Percentiles rank a stretch among this genome's conserved stretches.
Evolutionary conservation across 163 green algal genomes (phyloP).

Genomic region (Chlamydomonas reinhardtii): DNA sequence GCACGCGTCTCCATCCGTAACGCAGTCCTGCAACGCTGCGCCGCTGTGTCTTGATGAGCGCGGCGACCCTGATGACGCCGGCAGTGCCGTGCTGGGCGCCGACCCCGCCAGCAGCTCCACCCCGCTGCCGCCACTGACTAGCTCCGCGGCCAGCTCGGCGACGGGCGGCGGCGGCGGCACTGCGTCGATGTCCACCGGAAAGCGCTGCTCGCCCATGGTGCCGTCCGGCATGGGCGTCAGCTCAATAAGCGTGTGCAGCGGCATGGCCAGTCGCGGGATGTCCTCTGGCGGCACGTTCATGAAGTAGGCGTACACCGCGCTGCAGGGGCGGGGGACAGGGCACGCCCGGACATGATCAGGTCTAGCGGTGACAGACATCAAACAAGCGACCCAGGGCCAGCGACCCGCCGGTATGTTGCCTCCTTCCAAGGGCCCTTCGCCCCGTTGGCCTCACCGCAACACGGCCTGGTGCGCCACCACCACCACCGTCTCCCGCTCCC

Average conservation of each 20-base stretch:
- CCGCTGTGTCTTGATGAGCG: too few relatives aligned
- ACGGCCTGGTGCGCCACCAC: constrained; percentile 90
- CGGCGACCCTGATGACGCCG: too few relatives aligned
- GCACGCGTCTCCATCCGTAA: too few relatives aligned
- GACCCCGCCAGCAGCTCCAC: not conserved
- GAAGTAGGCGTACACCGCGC: constrained; percentile 69
- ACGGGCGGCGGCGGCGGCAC: not conserved
- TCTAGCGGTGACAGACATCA: too few relatives aligned
- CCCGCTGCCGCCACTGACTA: not conserved
- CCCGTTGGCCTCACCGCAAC: too few relatives aligned
- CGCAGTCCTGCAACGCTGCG: too few relatives aligned
- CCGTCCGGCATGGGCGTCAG: constrained; percentile 69
- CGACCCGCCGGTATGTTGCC: too few relatives aligned
- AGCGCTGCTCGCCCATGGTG: constrained; percentile 61
- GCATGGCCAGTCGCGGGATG: constrained; percentile 67
- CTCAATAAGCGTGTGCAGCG: constrained; percentile 72
- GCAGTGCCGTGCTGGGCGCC: not conserved
- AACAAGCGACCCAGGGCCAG: too few relatives aligned
- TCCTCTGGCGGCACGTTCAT: constrained; percentile 43
- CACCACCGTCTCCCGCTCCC: constrained; percentile 85
- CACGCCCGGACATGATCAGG: too few relatives aligned
- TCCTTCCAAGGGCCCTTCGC: too few relatives aligned
- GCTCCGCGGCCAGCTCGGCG: not conserved
- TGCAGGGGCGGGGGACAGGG: not conserved
- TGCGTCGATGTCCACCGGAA: constrained; percentile 52